These are phyloP conservation scores for Cerioporus squamosus DNA, from an alignment of 1,284 basidiomycete species.

Conservation along the genomic window DNA sequence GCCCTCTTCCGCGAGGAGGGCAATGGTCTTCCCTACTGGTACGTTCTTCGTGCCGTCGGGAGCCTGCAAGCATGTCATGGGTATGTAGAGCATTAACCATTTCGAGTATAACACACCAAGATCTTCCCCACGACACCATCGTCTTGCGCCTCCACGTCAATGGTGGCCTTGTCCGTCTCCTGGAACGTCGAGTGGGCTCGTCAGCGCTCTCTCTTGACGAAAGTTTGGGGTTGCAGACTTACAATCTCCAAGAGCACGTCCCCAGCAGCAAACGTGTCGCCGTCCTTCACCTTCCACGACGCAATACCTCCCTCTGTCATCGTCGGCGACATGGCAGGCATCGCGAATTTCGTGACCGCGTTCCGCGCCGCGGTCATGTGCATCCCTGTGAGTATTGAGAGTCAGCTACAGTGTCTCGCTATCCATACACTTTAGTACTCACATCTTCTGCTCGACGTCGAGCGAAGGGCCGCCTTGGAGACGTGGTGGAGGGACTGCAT, in stretches of 20 bases:
- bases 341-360: constrained; percentile 74
- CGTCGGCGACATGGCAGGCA: constrained; percentile 98
- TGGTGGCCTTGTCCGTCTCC: constrained; percentile 99
- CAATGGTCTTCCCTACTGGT: constrained; percentile 87
- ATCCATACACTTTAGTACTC: not conserved
- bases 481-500: constrained; percentile 29
- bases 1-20: constrained; percentile 92
- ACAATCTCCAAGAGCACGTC: constrained; percentile 96
- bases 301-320: constrained; percentile 98
- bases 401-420: too few species aligned
- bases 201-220: constrained; percentile 1
- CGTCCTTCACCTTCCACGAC: constrained; percentile 91
- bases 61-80: constrained; percentile 47
- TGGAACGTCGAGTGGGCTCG: constrained; percentile 37
- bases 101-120: constrained; percentile 57
- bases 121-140: constrained; percentile 96
- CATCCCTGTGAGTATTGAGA: constrained; percentile 45
- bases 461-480: constrained; percentile 22
- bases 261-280: constrained; percentile 83
- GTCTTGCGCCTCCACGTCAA: constrained; percentile 98
- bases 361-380: constrained; percentile 57
- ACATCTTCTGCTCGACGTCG: constrained; percentile 26
- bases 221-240: constrained; percentile 37
- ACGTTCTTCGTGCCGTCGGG: constrained; percentile 86
- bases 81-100: not conserved